phyloP scores from a whole-genome alignment of 768 basidiomycete genomes.

The Lentinula sp. region DNA sequence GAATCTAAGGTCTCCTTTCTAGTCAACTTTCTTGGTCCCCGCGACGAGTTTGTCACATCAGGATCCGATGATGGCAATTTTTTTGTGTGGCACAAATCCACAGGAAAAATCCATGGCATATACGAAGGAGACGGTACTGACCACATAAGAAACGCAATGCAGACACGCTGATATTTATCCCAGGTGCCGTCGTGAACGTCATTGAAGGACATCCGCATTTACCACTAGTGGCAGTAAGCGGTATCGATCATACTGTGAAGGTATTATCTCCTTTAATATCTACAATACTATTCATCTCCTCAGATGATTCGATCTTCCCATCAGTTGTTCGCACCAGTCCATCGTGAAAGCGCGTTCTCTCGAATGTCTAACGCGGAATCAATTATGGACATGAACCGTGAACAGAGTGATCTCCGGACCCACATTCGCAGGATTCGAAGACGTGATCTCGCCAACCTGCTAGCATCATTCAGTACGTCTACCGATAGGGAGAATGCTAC shows the following conservation, averaged over 20 bases:
- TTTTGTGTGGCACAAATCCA: slow-evolving; percentile 79
- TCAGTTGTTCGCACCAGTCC: slow-evolving; percentile 63
- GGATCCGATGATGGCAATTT: slow-evolving; percentile 87
- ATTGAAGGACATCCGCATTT: slow-evolving; percentile 79
- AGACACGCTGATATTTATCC: background rate
- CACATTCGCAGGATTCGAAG: slow-evolving; percentile 13
- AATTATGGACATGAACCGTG: slow-evolving; percentile 54
- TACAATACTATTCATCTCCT: background rate
- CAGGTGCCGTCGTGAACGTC: slow-evolving; percentile 62
- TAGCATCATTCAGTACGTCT: slow-evolving; percentile 18
- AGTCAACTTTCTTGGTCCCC: slow-evolving; percentile 84
- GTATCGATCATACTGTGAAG: slow-evolving; percentile 84
- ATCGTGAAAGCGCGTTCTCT: slow-evolving; percentile 44
- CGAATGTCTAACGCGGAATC: slow-evolving; percentile 41
- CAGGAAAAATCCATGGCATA: slow-evolving; percentile 61
- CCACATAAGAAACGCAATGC: background rate
- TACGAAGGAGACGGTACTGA: slow-evolving; percentile 74
- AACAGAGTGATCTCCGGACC: slow-evolving; percentile 20
- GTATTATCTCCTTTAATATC: slow-evolving; percentile 25
- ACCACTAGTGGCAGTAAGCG: slow-evolving; percentile 80
- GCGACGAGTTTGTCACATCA: slow-evolving; percentile 72
- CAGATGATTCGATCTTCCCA: background rate
- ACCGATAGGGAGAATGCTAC: slow-evolving; percentile 17
- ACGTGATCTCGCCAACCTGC: slow-evolving; percentile 19
- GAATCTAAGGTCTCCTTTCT: background rate